phyloP scores from a whole-genome alignment of 164 flowering plant species.

The Vitis labrusca region DNA sequence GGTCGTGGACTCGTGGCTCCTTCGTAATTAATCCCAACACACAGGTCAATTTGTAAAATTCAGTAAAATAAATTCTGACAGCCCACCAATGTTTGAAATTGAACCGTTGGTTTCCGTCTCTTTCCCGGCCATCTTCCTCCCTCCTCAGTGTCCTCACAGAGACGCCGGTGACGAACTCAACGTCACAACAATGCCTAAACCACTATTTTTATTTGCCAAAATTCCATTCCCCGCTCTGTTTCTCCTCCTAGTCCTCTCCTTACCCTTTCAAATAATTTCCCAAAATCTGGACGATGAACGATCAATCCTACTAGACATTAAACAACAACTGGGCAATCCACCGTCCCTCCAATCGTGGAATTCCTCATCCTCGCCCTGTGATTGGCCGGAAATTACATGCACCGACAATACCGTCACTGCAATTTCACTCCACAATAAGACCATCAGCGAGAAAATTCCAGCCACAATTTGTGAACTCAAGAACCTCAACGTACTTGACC shows the following conservation, averaged over 20 bases:
- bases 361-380: constrained; percentile 44
- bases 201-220: background rate
- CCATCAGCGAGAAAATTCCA: constrained; percentile 39
- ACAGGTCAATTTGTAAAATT: no score
- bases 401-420: constrained; percentile 35
- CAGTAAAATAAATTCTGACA: no score
- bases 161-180: background rate
- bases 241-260: constrained; percentile 18
- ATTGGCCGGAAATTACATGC: constrained; percentile 59
- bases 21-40: no score
- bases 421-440: constrained; percentile 18
- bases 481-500: constrained; percentile 40
- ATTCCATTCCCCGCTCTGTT: constrained; percentile 7
- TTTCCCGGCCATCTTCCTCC: constrained; percentile 11
- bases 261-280: constrained; percentile 38
- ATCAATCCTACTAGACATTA: constrained; percentile 43
- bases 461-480: constrained; percentile 50
- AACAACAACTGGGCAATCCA: constrained; percentile 39
- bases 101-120: background rate
- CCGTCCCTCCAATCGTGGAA: constrained; percentile 42
- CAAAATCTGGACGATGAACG: constrained; percentile 26
- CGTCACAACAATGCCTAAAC: constrained; percentile 24
- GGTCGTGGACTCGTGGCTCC: no score
- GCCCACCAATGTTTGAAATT: no score
- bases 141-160: no score